Conservation (phyloP, 2,329 filamentous ascomycete genomes). For the Coniochaeta sp. region DNA sequence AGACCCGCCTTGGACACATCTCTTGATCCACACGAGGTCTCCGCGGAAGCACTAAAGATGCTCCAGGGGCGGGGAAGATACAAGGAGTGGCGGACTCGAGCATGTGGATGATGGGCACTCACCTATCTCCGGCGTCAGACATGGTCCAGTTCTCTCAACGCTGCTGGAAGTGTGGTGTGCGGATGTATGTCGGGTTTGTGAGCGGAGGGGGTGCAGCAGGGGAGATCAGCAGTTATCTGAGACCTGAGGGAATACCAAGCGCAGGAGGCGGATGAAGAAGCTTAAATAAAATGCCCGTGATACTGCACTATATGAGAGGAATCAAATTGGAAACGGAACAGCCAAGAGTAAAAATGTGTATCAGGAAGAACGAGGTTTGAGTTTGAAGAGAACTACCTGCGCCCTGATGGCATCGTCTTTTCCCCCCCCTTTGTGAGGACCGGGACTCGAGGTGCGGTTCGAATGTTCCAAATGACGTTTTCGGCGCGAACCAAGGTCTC, state of each 20-base stretch:
- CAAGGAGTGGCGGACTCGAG: too few species aligned
- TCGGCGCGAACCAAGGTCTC: not conserved
- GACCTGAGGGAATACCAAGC: not conserved
- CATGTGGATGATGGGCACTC: not conserved
- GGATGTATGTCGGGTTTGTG: not conserved
- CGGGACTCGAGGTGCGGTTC: not conserved
- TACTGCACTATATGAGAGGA: too few species aligned
- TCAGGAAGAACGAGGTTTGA: not conserved
- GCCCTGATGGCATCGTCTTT: not conserved
- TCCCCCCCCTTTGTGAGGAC: not conserved
- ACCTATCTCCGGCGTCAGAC: not conserved
- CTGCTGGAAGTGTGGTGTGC: not conserved
- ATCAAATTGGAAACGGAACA: not conserved
- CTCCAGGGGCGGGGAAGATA: not conserved
- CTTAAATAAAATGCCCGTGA: too few species aligned
- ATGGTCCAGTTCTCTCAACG: not conserved
- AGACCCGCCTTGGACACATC: not conserved
- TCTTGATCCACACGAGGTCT: not conserved
- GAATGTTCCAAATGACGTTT: not conserved
- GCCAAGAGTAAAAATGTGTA: not conserved
- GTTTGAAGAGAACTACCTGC: not conserved
- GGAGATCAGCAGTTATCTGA: not conserved
- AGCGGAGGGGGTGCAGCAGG: not conserved
- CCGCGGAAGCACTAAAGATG: not conserved
- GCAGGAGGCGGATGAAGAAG: not conserved